Conservation (phyloP, 2,329 filamentous ascomycete genomes). For the Pseudocercospora fuligena region DNA sequence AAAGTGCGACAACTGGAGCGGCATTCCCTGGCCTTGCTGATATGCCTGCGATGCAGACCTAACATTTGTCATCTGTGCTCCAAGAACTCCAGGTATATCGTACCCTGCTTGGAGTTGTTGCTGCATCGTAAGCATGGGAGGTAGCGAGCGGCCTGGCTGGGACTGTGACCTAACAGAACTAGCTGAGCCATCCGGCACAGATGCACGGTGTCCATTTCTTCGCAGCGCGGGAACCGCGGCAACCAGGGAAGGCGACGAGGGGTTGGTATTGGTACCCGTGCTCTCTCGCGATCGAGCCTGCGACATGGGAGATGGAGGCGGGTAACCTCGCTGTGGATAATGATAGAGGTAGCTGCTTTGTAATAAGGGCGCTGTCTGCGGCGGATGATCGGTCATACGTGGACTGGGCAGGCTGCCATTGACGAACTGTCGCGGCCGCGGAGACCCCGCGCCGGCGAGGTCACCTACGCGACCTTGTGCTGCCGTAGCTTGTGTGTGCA, state of each 20-base stretch:
- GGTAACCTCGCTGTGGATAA: constrained; percentile 51
- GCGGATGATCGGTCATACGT: constrained; percentile 38
- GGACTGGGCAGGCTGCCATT: constrained; percentile 39
- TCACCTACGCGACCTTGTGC: constrained; percentile 41
- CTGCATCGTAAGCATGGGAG: constrained; percentile 46
- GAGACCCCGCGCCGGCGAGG: constrained; percentile 46
- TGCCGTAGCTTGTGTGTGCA: constrained; percentile 47
- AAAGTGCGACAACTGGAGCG: constrained; percentile 31
- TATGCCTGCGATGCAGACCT: constrained; percentile 35
- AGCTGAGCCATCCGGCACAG: constrained; percentile 48
- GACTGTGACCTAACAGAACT: constrained; percentile 55
- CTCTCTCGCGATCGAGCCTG: constrained; percentile 46
- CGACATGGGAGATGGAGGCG: constrained; percentile 44
- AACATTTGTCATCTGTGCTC: constrained; percentile 40
- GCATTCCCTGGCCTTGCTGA: constrained; percentile 31
- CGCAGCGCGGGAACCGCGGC: constrained; percentile 50
- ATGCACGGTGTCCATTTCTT: constrained; percentile 48
- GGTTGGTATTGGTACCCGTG: constrained; percentile 50
- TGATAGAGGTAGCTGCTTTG: constrained; percentile 51
- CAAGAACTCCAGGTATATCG: constrained; percentile 42
- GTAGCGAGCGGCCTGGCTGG: constrained; percentile 52
- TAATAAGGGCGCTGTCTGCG: constrained; percentile 44
- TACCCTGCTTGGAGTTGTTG: constrained; percentile 47
- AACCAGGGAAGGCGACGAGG: constrained; percentile 54
- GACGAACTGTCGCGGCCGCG: constrained; percentile 40